Evolutionary conservation across 1,284 basidiomycete species (phyloP).

Genomic region (Hymenochaete sp.): DNA sequence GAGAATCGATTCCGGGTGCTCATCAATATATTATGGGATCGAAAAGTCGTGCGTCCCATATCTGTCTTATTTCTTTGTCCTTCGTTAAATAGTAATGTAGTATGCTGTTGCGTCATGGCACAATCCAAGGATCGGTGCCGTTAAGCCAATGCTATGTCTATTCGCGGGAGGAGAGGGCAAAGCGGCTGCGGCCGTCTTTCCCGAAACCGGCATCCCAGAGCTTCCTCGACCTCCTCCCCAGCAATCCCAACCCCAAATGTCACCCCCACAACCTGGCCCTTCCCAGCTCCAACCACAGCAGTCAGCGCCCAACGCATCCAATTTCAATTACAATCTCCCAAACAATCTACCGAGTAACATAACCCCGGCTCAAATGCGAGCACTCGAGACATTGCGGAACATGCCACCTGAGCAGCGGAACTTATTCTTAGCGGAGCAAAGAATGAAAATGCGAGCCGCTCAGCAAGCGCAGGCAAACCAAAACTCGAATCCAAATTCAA

Average conservation of each 20-base stretch:
- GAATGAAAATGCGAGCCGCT: too few relatives aligned
- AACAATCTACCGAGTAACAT: too few relatives aligned
- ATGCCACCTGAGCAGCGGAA: too few relatives aligned
- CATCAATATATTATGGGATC: conserved; percentile 30
- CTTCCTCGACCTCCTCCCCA: conserved; percentile 24
- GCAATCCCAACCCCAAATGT: too few relatives aligned
- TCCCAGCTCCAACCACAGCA: too few relatives aligned
- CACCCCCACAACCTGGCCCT: too few relatives aligned
- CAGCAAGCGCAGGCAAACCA: background rate
- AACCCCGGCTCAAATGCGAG: too few relatives aligned
- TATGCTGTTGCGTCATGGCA: conserved; percentile 51
- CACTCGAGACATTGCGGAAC: too few relatives aligned
- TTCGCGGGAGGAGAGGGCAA: conserved; percentile 29
- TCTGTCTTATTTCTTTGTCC: background rate
- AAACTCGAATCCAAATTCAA: conserved; percentile 1
- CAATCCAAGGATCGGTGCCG: conserved; percentile 32
- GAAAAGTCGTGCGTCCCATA: conserved; percentile 35
- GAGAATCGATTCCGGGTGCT: conserved; percentile 29
- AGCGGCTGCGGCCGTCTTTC: conserved; percentile 47
- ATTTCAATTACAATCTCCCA: too few relatives aligned
- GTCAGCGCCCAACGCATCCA: too few relatives aligned
- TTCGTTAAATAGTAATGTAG: conserved; percentile 26
- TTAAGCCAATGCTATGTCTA: conserved; percentile 42
- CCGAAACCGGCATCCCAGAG: conserved; percentile 48
- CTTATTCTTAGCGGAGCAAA: too few relatives aligned